These are phyloP conservation scores for Eragrostis nindensis DNA, from an alignment of 176 grass and related monocot species.

Conservation along the genomic window DNA sequence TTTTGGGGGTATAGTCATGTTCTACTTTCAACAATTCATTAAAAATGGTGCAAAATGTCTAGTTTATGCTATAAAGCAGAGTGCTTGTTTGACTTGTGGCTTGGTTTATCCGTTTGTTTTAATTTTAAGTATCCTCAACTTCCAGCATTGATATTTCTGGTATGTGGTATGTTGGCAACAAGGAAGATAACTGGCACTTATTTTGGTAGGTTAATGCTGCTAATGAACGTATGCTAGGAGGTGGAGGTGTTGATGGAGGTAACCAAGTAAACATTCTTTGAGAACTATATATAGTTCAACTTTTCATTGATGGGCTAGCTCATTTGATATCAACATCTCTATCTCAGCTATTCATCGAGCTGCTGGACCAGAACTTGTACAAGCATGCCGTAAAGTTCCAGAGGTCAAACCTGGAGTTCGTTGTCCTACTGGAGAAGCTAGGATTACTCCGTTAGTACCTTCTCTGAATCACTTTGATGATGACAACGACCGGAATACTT, in stretches of 20 bases:
- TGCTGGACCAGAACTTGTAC: constrained; percentile 80
- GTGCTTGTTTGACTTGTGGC: neutral
- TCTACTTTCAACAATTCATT: neutral
- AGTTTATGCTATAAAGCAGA: neutral
- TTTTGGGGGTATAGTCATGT: neutral
- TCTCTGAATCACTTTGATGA: constrained; percentile 25
- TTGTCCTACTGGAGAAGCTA: constrained; percentile 91
- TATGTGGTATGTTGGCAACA: neutral
- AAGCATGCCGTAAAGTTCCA: constrained; percentile 75
- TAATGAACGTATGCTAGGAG: constrained; percentile 84
- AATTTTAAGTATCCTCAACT: neutral
- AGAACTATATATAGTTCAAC: constrained; percentile 3
- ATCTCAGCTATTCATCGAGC: constrained; percentile 87
- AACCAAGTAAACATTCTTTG: constrained; percentile 33
- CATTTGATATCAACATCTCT: neutral
- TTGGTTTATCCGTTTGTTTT: neutral
- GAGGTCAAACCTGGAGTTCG: constrained; percentile 71
- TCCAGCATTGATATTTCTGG: neutral
- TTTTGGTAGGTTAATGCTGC: constrained; percentile 85
- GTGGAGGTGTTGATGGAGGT: constrained; percentile 95
- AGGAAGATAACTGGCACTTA: neutral
- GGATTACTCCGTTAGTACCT: constrained; percentile 78
- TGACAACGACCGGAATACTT: neutral
- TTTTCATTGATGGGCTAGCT: neutral
- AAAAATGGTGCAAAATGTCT: neutral